These are phyloP conservation scores for Pseudogymnoascus sp. DNA, from an alignment of 2,329 filamentous ascomycete genomes.

Conservation along the genomic window DNA sequence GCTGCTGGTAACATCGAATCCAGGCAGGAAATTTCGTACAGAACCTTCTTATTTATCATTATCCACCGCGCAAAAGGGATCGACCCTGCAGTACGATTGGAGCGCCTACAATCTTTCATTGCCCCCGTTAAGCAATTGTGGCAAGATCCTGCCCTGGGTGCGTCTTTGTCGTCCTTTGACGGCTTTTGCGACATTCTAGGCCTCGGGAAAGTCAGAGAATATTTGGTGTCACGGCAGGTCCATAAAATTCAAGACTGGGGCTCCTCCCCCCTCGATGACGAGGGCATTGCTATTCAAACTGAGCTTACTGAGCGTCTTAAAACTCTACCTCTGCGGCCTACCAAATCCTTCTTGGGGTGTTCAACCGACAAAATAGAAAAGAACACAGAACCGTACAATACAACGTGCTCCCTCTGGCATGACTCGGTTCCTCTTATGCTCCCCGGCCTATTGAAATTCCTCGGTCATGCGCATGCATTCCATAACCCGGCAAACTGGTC, in stretches of 20 bases:
- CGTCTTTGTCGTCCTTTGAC: constrained; percentile 62
- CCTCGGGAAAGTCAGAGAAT: constrained; percentile 71
- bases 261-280: constrained; percentile 62
- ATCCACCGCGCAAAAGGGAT: constrained; percentile 78
- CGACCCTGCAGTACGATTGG: constrained; percentile 60
- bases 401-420: constrained; percentile 76
- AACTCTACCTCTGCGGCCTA: constrained; percentile 74
- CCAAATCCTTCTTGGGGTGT: constrained; percentile 85
- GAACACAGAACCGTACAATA: constrained; percentile 61
- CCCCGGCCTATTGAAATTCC: constrained; percentile 75
- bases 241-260: constrained; percentile 79
- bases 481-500: constrained; percentile 82
- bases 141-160: constrained; percentile 61
- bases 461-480: constrained; percentile 84
- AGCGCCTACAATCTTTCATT: constrained; percentile 68
- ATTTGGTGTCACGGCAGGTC: constrained; percentile 64
- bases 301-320: constrained; percentile 60
- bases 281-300: constrained; percentile 70
- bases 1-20: constrained; percentile 66
- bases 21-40: constrained; percentile 76
- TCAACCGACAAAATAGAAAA: constrained; percentile 84
- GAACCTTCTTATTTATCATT: constrained; percentile 88
- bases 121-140: constrained; percentile 75
- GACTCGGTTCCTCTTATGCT: constrained; percentile 74
- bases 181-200: constrained; percentile 74